A percentile compares a stretch with the other conserved stretches of the same genome.
Conservation (phyloP, 1,284 basidiomycete species). For the Lentinula novae-zelandiae region DNA sequence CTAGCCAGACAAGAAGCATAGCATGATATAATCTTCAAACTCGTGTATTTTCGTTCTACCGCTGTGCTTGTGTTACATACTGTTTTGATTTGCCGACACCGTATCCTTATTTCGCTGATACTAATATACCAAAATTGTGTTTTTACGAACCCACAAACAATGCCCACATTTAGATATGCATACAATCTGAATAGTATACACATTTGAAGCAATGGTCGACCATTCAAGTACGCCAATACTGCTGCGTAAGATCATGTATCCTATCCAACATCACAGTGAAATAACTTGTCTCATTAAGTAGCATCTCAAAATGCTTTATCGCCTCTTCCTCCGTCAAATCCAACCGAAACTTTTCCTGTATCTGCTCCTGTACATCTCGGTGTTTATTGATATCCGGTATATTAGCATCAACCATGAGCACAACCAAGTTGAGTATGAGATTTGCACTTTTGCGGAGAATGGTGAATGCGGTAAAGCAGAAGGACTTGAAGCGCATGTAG, state of each 20-base stretch:
- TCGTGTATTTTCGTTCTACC: not conserved
- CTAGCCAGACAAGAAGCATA: not conserved
- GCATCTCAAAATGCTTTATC: constrained; percentile 92
- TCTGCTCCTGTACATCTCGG: constrained; percentile 80
- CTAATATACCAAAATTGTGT: not conserved
- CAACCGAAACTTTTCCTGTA: constrained; percentile 95
- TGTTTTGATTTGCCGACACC: not conserved
- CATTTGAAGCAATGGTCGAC: not conserved
- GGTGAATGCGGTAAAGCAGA: constrained; percentile 95
- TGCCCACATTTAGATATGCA: no score
- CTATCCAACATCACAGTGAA: constrained; percentile 90
- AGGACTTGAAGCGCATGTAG: constrained; percentile 92
- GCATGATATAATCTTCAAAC: no score
- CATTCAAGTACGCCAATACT: constrained; percentile 71
- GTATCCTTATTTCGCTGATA: not conserved
- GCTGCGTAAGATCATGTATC: constrained; percentile 78
- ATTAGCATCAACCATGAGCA: constrained; percentile 97
- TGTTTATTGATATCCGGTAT: constrained; percentile 95
- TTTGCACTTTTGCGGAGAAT: constrained; percentile 97
- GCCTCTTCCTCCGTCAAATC: constrained; percentile 95
- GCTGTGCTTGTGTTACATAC: not conserved
- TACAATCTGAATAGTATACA: not conserved
- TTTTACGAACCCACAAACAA: no score
- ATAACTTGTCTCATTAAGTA: constrained; percentile 94
- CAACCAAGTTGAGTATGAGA: constrained; percentile 93